A percentile compares a stretch with the other conserved stretches of the same genome.
These are phyloP conservation scores for Jaminaea rosea DNA, from an alignment of 1,284 basidiomycete species.

Conservation along the genomic window DNA sequence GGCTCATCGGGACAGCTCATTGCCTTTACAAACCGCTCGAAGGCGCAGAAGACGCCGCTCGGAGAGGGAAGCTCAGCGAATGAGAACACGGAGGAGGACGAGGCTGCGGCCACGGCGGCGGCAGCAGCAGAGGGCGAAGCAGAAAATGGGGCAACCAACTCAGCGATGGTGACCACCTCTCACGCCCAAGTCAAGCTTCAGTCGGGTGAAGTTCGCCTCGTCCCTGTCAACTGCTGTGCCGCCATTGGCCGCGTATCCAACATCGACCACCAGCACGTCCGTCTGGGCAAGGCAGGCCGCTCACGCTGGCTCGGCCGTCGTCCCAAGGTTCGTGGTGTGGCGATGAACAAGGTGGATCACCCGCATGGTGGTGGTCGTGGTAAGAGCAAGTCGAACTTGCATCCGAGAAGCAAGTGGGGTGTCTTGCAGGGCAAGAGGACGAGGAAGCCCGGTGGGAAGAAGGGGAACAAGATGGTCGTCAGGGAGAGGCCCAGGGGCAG, in stretches of 20 bases:
- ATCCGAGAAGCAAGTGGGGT: conserved; percentile 63
- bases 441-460: conserved; percentile 69
- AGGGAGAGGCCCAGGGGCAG: conserved; percentile 81
- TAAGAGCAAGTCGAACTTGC: conserved; percentile 80
- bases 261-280: conserved; percentile 73
- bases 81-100: neutral
- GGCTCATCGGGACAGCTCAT: conserved; percentile 72
- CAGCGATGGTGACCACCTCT: conserved; percentile 6
- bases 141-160: neutral
- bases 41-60: neutral
- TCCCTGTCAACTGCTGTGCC: conserved; percentile 73
- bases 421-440: conserved; percentile 88
- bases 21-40: conserved; percentile 18
- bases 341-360: conserved; percentile 93
- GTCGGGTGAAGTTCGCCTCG: conserved; percentile 82
- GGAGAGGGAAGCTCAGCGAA: neutral
- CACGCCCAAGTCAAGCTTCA: conserved; percentile 79
- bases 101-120: neutral
- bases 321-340: conserved; percentile 87
- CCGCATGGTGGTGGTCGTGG: conserved; percentile 94
- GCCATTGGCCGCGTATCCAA: conserved; percentile 90
- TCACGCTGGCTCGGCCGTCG: conserved; percentile 76
- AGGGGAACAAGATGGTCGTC: conserved; percentile 91
- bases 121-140: neutral
- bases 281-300: conserved; percentile 84